A percentile compares a stretch with the other conserved stretches of the same genome.
Evolutionary conservation across 495 filamentous ascomycete species (phyloP).

Genomic region (Penicillium pulvis): DNA sequence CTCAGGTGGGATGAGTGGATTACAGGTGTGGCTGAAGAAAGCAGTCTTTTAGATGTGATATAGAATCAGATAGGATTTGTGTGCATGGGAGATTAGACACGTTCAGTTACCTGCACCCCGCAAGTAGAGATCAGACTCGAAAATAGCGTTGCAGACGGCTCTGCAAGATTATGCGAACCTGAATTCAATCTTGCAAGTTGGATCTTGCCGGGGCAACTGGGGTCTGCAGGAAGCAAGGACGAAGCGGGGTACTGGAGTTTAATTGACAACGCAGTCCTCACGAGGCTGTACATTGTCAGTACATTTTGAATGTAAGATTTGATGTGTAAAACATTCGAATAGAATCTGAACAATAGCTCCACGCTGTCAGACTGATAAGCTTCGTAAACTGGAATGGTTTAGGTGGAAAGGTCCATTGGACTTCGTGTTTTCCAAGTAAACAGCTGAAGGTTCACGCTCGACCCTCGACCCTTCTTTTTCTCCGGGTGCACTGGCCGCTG

Average conservation of each 20-base stretch:
- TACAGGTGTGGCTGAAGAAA: neutral
- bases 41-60: neutral
- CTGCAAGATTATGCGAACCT: slow-evolving; percentile 13
- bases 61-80: neutral
- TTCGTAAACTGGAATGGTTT: neutral
- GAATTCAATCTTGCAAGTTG: slow-evolving; percentile 7
- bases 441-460: neutral
- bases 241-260: neutral
- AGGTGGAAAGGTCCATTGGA: neutral
- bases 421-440: neutral
- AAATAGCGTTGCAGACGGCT: neutral
- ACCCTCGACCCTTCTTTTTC: no score
- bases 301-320: neutral
- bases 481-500: neutral
- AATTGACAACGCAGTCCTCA: neutral
- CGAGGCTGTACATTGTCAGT: neutral
- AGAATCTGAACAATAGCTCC: neutral
- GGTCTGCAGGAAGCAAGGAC: slow-evolving; percentile 7
- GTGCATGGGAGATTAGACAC: neutral
- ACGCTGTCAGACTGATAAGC: neutral
- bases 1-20: neutral
- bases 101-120: neutral
- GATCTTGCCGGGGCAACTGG: slow-evolving; percentile 2
- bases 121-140: neutral
- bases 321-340: neutral